Evolutionary conservation across 441 rosid genomes (phyloP).

Genomic region (Omphalea diandra): DNA sequence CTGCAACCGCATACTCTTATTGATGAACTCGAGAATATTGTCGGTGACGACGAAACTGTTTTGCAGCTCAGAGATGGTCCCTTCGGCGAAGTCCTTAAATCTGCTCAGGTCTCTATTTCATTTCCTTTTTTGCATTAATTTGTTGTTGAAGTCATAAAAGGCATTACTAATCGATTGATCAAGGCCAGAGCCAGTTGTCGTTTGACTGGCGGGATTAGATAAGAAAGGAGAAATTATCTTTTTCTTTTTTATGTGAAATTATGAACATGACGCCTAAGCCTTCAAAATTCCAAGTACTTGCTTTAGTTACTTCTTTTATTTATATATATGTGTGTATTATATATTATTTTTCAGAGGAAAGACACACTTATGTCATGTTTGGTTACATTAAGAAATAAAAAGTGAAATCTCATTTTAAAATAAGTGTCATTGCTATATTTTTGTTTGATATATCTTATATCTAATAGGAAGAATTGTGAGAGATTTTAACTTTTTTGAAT

Average conservation of each 20-base stretch:
- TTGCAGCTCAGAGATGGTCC: slow-evolving; percentile 54
- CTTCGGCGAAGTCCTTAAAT: slow-evolving; percentile 67
- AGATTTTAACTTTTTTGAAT: too few relatives aligned
- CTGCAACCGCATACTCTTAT: slow-evolving; percentile 83
- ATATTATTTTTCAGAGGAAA: neutral
- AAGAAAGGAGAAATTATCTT: neutral
- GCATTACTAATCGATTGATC: neutral
- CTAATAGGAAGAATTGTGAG: too few relatives aligned
- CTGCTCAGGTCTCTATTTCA: slow-evolving; percentile 90
- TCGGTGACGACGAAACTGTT: slow-evolving; percentile 51
- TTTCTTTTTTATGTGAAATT: neutral
- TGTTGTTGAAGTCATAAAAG: neutral
- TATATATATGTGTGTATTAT: too few relatives aligned
- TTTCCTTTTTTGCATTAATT: neutral
- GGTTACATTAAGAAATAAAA: too few relatives aligned
- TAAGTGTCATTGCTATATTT: too few relatives aligned
- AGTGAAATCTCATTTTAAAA: too few relatives aligned
- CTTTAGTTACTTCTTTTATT: neutral
- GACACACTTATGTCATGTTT: too few relatives aligned
- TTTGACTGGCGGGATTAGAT: neutral
- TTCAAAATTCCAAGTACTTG: neutral
- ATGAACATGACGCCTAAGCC: neutral
- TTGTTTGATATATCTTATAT: too few relatives aligned
- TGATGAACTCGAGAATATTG: slow-evolving; percentile 69
- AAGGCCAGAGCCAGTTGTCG: neutral